Base-by-base conservation (phyloP, 495 filamentous ascomycete genomes). In the Neurospora sp. region DNA sequence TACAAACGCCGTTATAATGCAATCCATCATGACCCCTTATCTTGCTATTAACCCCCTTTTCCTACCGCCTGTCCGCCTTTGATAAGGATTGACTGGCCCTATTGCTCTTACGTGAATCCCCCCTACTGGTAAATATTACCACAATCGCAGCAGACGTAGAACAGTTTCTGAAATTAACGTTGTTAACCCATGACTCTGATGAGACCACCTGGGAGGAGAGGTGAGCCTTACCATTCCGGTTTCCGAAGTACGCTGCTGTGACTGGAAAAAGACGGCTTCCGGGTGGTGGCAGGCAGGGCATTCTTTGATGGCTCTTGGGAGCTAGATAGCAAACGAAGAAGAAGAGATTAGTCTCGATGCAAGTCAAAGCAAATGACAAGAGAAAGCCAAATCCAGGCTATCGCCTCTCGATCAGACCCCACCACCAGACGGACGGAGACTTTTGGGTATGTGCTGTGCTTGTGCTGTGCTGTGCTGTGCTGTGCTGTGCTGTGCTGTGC, bases 231-330 rank as follows among this genome's bases (percentile, higher is more conserved):
- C 96, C 96, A 99, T 99, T 82, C 96, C 96, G 9, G 96, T 99
- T 81, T 98, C 94, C 16, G 94, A 92, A 69, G 91, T 96, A 78
- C 96, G 91, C 84, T 98, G 94, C 80, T 98, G 96, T 48, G 94
- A 97, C 84, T 99, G 96, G 86, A 98, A 99, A 83, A 96, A 99
- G 61, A 99, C 96, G 1, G 93, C 92, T 82, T 98, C 93, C 70
- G 87, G 88, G 79, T 96, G 91, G 59, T 88, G 85, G 85, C 96
- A 99, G 72, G 87, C 87, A 16, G 94, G 93, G 82, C 96, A 99
- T 69, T 85, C 84, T 81, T 91, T 92, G 76, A 92, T 91, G 72
- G 92, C 90, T 72, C 95, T 89, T 40, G 95, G 95, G 79, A 98
- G 90, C 93, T 97, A 88, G 72, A 65, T 18, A 84, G 73, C 68